Conservation (phyloP, 352 stramenopile genomes). For the Pythium rishiriense region DNA sequence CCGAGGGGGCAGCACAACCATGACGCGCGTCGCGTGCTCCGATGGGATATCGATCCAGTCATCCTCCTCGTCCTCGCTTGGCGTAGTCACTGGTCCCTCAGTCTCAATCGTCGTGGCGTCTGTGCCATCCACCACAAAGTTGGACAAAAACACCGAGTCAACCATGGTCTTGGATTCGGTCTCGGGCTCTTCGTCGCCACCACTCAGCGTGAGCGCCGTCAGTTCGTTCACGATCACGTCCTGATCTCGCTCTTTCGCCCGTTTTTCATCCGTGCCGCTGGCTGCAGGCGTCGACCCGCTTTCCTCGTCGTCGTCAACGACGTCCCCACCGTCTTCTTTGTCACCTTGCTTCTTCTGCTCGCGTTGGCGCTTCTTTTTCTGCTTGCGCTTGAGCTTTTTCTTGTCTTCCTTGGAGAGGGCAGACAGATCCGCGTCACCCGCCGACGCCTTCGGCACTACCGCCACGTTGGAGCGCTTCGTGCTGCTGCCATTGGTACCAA, state of each 20-base stretch:
- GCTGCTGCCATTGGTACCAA: not conserved
- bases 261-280: not conserved
- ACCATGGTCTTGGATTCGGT: constrained; percentile 25
- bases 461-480: not conserved
- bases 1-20: constrained; percentile 62
- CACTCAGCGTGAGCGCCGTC: constrained; percentile 12
- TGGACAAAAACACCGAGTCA: constrained; percentile 25
- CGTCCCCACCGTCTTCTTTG: constrained; percentile 43
- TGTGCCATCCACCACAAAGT: constrained; percentile 19
- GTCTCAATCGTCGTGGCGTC: not conserved
- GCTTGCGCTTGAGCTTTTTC: constrained; percentile 93
- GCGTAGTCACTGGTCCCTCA: constrained; percentile 3
- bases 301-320: constrained; percentile 19
- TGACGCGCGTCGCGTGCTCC: constrained; percentile 69
- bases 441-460: not conserved
- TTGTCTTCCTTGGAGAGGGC: constrained; percentile 86
- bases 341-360: constrained; percentile 89
- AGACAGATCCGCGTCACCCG: not conserved
- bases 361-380: constrained; percentile 91
- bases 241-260: not conserved
- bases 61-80: constrained; percentile 47
- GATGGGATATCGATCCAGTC: constrained; percentile 70
- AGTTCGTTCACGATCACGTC: constrained; percentile 11
- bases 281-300: constrained; percentile 3
- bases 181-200: constrained; percentile 21